Conservation (phyloP, 2,329 filamentous ascomycete genomes). For the Penicillium sp. region DNA sequence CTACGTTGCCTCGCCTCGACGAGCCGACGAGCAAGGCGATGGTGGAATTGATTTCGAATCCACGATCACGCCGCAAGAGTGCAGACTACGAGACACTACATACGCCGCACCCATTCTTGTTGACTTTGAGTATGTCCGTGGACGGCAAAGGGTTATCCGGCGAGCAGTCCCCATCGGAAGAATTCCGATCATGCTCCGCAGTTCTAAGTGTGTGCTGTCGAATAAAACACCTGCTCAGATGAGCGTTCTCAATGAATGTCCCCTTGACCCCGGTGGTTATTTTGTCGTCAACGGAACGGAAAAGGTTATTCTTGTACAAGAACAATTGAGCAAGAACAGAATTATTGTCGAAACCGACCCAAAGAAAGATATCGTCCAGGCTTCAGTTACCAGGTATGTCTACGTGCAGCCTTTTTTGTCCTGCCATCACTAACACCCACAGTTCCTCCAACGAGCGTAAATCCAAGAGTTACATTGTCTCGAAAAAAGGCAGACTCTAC, state of each 20-base stretch:
- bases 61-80: slow-evolving; percentile 87
- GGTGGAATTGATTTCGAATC: slow-evolving; percentile 44
- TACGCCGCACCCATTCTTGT: slow-evolving; percentile 93
- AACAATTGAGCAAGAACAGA: slow-evolving; percentile 98
- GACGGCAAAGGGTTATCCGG: slow-evolving; percentile 71
- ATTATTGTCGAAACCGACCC: slow-evolving; percentile 92
- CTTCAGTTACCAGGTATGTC: slow-evolving; percentile 73
- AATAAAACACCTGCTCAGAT: slow-evolving; percentile 83
- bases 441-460: slow-evolving; percentile 97
- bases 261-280: slow-evolving; percentile 92
- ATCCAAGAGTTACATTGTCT: slow-evolving; percentile 91
- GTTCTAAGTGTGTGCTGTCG: slow-evolving; percentile 83
- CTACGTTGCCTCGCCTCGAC: slow-evolving; percentile 76
- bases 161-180: slow-evolving; percentile 77
- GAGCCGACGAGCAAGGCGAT: slow-evolving; percentile 68
- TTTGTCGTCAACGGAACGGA: slow-evolving; percentile 97
- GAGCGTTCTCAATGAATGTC: slow-evolving; percentile 91
- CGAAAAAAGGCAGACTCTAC: slow-evolving; percentile 89
- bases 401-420: not conserved
- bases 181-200: slow-evolving; percentile 95
- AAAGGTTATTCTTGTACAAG: slow-evolving; percentile 97
- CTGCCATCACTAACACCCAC: slow-evolving; percentile 15
- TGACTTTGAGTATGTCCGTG: slow-evolving; percentile 85
- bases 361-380: slow-evolving; percentile 90
- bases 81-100: slow-evolving; percentile 93